A percentile compares a stretch with the other conserved stretches of the same genome.
phyloP scores from a whole-genome alignment of 768 basidiomycete species.

The Termitomyces sp. region DNA sequence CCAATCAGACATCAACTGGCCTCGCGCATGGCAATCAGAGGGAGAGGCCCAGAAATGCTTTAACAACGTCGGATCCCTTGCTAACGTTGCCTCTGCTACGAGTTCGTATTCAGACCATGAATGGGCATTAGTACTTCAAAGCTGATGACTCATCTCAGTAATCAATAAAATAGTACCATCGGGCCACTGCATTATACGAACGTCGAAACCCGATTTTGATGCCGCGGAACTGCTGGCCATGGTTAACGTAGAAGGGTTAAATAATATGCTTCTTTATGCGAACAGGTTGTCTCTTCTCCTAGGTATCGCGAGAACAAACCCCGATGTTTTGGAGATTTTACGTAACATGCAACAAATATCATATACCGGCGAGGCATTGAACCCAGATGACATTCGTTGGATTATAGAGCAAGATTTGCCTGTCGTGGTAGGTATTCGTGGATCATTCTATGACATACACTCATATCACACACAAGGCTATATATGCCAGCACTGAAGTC shows the following conservation, averaged over 20 bases:
- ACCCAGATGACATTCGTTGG: constrained; percentile 4
- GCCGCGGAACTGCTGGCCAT: constrained; percentile 3
- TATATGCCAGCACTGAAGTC: constrained; percentile 5
- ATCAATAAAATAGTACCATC: constrained; percentile 1
- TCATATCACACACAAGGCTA: not conserved
- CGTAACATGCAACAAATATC: constrained; percentile 5
- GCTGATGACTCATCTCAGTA: not conserved
- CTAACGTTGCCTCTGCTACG: constrained; percentile 2
- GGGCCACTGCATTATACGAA: constrained; percentile 3
- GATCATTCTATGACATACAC: not conserved
- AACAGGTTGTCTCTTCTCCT: constrained; percentile 1
- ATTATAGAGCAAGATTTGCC: constrained; percentile 2
- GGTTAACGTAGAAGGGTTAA: constrained; percentile 1
- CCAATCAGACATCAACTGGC: constrained; percentile 5
- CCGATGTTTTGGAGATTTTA: not conserved
- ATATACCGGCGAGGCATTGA: constrained; percentile 4
- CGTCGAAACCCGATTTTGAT: constrained; percentile 5
- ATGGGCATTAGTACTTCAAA: not conserved
- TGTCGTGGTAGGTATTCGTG: not conserved
- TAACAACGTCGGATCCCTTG: constrained; percentile 5
- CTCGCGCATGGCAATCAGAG: constrained; percentile 3
- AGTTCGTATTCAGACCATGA: not conserved
- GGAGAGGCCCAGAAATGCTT: constrained; percentile 3
- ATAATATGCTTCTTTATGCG: constrained; percentile 6
- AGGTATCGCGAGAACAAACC: not conserved